phyloP scores from a whole-genome alignment of 163 green algal genomes.

The Coccomyxa subellipsoidea region DNA sequence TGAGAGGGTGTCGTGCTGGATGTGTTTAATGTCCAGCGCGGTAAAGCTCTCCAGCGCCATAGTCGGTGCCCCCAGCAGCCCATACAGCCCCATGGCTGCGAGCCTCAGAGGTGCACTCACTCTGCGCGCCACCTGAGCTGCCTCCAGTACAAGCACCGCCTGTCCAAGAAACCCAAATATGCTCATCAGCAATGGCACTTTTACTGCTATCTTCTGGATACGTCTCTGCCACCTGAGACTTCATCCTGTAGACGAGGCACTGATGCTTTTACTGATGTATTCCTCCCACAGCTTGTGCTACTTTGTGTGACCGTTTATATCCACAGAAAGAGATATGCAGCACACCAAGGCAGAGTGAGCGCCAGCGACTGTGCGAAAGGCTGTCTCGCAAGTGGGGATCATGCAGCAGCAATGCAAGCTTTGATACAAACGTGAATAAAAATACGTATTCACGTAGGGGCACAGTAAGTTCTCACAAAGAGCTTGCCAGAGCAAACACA shows the following conservation, averaged over 20 bases:
- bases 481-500: not conserved
- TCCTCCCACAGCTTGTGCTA: too few species aligned
- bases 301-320: too few species aligned
- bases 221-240: too few species aligned
- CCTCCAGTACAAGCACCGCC: slow-evolving; percentile 42
- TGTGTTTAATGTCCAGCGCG: slow-evolving; percentile 74
- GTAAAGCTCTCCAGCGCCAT: slow-evolving; percentile 26
- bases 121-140: slow-evolving; percentile 31
- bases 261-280: too few species aligned
- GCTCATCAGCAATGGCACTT: too few species aligned
- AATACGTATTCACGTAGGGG: not conserved
- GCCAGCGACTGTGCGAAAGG: too few species aligned
- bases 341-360: too few species aligned
- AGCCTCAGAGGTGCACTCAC: slow-evolving; percentile 44
- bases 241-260: too few species aligned
- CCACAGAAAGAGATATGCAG: too few species aligned
- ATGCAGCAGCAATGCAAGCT: too few species aligned
- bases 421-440: too few species aligned
- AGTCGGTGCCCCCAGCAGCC: slow-evolving; percentile 43
- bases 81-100: slow-evolving; percentile 37
- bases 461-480: not conserved
- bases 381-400: not conserved
- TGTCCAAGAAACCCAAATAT: not conserved
- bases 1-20: slow-evolving; percentile 70
- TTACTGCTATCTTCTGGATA: too few species aligned